Evolutionary conservation across 306 rosid genomes (phyloP), one percentile per base, ranked within the genome.

Genomic region (Vigna nakashimae): DNA sequence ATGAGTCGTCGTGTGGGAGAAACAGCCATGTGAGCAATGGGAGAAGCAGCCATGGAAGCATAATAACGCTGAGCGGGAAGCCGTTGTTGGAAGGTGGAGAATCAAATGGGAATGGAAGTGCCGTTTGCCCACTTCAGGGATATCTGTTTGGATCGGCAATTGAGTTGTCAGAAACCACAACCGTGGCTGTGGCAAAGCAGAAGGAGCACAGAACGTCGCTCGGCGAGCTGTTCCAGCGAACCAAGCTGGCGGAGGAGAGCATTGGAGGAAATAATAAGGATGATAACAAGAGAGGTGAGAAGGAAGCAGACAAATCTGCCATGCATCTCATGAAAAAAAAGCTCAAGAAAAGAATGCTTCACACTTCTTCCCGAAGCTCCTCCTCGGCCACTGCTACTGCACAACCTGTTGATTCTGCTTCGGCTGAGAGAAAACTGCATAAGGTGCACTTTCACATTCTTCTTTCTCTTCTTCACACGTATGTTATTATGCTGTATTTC

Each of bases 151-250:
- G 97, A 59, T 87, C 97, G 32, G 92, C 92, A 2, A 79, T 85
- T 75, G 98, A 89, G 62, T 12, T 88, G 81, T 84, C 95, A 3
- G 93, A 89, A 62, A 62, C 79, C 80, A 93, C 91, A 80, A 83
- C 87, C n/a, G 38, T 42, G 46, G 46, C 82, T 2, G 86, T 75
- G 38, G 86, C 88, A 15, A 89, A 91, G 46, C 46, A 42, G 88
- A 88, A 93, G 85, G 95, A 91, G 82, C 86, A 87, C 50, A 83
- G 98, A 74, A 87, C 97, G 15, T 87, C 98, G 38, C 96, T 93
- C 17, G 97, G 93, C 3, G 97, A 89, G 85, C 91, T 93, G 9
- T 93, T 93, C 83, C 97, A 83, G 87, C 88, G 82, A 77, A 89
- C 80, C 74, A 93, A 90, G 80, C 36, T 85, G n/a, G 86, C 86